Evolutionary conservation across 2,329 filamentous ascomycete species (phyloP), one percentile per base, ranked within the genome.

Genomic region (Penicillium brasilianum): DNA sequence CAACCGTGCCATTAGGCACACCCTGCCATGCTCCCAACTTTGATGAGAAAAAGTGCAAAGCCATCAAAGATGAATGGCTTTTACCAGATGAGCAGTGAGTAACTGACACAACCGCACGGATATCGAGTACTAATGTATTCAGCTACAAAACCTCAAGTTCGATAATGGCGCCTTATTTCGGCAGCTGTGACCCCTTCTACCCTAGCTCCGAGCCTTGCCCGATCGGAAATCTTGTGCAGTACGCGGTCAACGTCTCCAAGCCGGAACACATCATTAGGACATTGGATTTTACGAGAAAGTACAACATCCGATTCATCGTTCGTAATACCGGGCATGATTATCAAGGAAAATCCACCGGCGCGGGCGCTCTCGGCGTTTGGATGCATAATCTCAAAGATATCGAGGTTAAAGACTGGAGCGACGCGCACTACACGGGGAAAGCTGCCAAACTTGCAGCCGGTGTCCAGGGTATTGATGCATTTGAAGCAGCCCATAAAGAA

Each of bases 101-200:
- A 11, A 6, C 9, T 14, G 1, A 16, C 28, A 9, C 16, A 0
- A 16, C 2, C 18, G 8, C 13, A 18, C 7, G 0, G 0, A 10
- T 10, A 11, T 8, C 14, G 6, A 30, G 16, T 30, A 18, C 25
- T 54, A 32, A 54, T 5, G 2, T 1, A 7, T 3, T 43, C 62
- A 84, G 87, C 76, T 92, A 90, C 2, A 88, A 87, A 65, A 88
- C 64, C 18, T 74, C 78, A 1, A 75, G 74, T 1, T 78, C 75
- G 0, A 59, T 77, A 22, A 78, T 78, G 76, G 72, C 74, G 1
- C 72, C 75, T 37, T 77, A 60, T 66, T 77, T 72, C 58, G 69
- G 52, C 41, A 77, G 80, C 56, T 81, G 79, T 53, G 75, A 80
- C 49, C 77, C 80, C 1, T 81, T 79, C 61, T 66, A 69, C 60